Conservation (phyloP, 495 filamentous ascomycete species). For the Lasiosphaeria ovina region DNA sequence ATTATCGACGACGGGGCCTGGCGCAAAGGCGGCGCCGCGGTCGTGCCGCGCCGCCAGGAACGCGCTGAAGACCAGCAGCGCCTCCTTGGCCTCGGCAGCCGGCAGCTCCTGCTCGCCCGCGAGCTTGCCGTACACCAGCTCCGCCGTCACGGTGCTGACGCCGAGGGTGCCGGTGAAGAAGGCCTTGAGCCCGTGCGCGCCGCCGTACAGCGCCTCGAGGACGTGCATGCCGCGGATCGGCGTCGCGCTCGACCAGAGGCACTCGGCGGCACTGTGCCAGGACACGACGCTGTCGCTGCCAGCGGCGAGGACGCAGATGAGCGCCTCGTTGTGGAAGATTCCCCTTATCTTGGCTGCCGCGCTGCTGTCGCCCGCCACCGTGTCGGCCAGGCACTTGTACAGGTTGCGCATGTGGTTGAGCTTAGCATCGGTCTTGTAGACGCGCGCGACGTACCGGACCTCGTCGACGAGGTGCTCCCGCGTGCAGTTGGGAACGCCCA, state of each 20-base stretch:
- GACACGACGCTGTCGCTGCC: not conserved
- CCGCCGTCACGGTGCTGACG: conserved; percentile 29
- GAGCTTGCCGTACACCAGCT: conserved; percentile 38
- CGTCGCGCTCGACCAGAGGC: conserved; percentile 41
- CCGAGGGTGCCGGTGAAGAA: conserved; percentile 39
- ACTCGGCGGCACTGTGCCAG: conserved; percentile 37
- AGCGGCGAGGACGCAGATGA: conserved; percentile 28
- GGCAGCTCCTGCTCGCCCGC: conserved; percentile 17
- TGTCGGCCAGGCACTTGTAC: conserved; percentile 3
- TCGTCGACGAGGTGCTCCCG: not conserved
- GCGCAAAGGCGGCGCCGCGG: not conserved
- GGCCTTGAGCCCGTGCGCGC: conserved; percentile 22
- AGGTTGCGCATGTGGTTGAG: not conserved
- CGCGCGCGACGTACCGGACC: not conserved
- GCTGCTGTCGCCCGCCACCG: conserved; percentile 2
- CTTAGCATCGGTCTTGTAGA: not conserved
- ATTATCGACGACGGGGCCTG: conserved; percentile 3
- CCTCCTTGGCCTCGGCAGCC: conserved; percentile 31
- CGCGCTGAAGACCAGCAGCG: conserved; percentile 38
- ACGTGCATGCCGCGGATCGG: conserved; percentile 35
- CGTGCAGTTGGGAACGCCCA: not conserved
- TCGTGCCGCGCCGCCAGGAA: conserved; percentile 17
- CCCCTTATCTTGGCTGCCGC: not conserved
- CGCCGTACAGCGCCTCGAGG: conserved; percentile 34
- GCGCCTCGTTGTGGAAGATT: conserved; percentile 16